Evolutionary conservation across 176 grass and related monocot species (phyloP).

Genomic region (Musa schizocarpa): DNA sequence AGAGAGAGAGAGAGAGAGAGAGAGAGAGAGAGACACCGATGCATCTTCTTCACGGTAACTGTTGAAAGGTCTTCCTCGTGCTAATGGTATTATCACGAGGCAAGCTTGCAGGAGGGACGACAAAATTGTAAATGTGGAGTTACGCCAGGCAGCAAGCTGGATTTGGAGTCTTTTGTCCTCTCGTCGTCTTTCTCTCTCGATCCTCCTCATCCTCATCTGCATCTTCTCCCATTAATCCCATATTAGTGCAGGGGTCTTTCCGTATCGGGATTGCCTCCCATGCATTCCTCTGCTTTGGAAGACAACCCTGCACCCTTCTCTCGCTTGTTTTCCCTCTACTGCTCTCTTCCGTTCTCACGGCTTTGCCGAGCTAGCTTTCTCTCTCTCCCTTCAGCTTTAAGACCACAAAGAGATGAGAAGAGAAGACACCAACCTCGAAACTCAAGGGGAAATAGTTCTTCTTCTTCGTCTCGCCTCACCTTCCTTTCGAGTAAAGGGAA

Average conservation of each 20-base stretch:
- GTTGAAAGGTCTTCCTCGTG: too few species aligned
- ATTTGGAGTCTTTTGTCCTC: constrained; percentile 19
- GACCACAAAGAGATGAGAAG: too few species aligned
- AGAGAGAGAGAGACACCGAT: constrained; percentile 2
- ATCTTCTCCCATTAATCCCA: constrained; percentile 1
- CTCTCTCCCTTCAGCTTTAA: not conserved
- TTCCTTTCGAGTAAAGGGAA: too few species aligned
- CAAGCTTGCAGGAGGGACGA: too few species aligned
- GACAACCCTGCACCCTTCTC: not conserved
- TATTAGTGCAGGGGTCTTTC: too few species aligned
- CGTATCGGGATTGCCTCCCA: too few species aligned
- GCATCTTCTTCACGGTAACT: not conserved
- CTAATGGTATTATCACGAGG: not conserved
- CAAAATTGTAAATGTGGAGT: not conserved
- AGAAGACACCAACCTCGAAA: not conserved
- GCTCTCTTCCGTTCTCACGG: constrained; percentile 3
- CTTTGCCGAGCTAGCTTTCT: not conserved
- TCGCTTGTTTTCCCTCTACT: constrained; percentile 1
- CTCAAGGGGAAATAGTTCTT: too few species aligned
- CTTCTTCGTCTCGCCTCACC: too few species aligned
- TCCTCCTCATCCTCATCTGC: not conserved
- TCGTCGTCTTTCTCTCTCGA: not conserved
- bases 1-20: too few species aligned
- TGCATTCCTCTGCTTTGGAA: not conserved
- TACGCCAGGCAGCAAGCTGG: not conserved